Percentiles rank a stretch among this genome's conserved stretches.
Evolutionary conservation across 306 rosid genomes (phyloP).

Genomic region (Alnus glutinosa): DNA sequence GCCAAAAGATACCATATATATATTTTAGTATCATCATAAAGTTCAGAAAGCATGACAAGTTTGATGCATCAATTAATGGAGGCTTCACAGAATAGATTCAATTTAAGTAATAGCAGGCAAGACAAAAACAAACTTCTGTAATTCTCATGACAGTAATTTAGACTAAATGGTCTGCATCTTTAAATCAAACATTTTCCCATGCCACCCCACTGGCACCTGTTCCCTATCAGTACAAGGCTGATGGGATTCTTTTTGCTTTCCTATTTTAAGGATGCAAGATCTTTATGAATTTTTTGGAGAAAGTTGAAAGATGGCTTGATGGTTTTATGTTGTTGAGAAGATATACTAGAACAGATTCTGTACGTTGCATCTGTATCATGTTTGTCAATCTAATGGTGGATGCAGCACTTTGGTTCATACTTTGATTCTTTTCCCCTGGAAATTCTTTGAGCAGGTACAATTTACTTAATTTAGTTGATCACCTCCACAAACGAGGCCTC

Average conservation of each 20-base stretch:
- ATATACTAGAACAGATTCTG: conserved; percentile 4
- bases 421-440: conserved; percentile 25
- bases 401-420: conserved; percentile 25
- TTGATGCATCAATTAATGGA: background rate
- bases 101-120: background rate
- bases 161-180: background rate
- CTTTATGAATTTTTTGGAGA: background rate
- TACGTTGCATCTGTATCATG: conserved; percentile 19
- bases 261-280: background rate
- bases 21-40: background rate
- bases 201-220: background rate
- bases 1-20: background rate
- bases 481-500: conserved; percentile 81
- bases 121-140: background rate
- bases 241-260: background rate
- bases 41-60: background rate
- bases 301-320: background rate
- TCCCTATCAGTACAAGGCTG: background rate
- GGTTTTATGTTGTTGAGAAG: conserved; percentile 17
- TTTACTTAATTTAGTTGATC: conserved; percentile 68
- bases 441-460: conserved; percentile 64
- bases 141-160: background rate
- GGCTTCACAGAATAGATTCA: conserved; percentile 3
- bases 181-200: background rate
- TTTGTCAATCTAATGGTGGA: conserved; percentile 24